These are phyloP conservation scores for Xylaria digitata DNA, from an alignment of 2,329 filamentous ascomycete genomes.

Conservation along the genomic window DNA sequence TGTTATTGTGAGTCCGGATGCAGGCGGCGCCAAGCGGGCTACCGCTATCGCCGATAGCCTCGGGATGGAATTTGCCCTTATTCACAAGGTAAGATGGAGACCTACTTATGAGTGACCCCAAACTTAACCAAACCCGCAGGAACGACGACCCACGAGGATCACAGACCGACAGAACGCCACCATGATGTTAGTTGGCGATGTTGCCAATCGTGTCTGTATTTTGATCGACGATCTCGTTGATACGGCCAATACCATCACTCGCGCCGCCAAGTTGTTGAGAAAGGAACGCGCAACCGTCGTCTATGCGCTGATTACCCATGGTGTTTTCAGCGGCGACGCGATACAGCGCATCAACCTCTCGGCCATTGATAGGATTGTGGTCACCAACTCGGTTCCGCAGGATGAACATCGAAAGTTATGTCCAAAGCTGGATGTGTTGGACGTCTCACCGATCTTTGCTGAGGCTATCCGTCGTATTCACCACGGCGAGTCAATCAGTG, in stretches of 20 bases:
- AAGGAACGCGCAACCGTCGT: constrained; percentile 93
- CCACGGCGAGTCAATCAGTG: constrained; percentile 97
- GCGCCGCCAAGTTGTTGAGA: constrained; percentile 95
- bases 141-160: constrained; percentile 88
- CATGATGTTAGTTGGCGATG: constrained; percentile 95
- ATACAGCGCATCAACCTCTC: constrained; percentile 95
- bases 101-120: constrained; percentile 44
- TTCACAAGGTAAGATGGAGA: constrained; percentile 82
- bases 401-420: constrained; percentile 80
- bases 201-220: constrained; percentile 83
- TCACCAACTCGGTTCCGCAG: constrained; percentile 96
- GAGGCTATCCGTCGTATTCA: constrained; percentile 97
- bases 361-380: constrained; percentile 89
- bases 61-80: constrained; percentile 94
- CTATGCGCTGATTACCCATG: constrained; percentile 93
- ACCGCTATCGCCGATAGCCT: constrained; percentile 94
- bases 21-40: constrained; percentile 94
- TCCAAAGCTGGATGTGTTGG: constrained; percentile 90
- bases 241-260: constrained; percentile 96
- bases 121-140: constrained; percentile 63
- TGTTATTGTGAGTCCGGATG: constrained; percentile 95
- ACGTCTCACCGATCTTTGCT: constrained; percentile 90
- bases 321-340: constrained; percentile 93
- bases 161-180: constrained; percentile 90
- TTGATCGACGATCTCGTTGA: constrained; percentile 95